Percentiles rank a stretch among this genome's conserved stretches.
Conservation (phyloP, 768 basidiomycete genomes). For the Galerina marginata region DNA sequence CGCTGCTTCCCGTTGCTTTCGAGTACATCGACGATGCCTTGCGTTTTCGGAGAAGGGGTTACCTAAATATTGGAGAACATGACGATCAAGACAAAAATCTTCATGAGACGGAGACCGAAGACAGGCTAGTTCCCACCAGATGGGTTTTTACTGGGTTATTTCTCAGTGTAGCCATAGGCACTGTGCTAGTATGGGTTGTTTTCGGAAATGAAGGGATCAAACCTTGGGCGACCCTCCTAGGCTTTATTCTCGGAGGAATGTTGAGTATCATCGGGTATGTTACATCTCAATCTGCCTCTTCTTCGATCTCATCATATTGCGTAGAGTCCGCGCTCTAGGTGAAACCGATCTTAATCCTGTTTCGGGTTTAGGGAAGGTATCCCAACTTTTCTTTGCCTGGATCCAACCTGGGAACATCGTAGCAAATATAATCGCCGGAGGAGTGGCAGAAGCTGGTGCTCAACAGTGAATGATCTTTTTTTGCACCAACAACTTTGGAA, state of each 20-base stretch:
- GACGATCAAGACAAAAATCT: conserved; percentile 39
- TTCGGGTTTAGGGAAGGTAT: conserved; percentile 93
- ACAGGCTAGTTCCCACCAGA: conserved; percentile 76
- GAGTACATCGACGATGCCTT: conserved; percentile 51
- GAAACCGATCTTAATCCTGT: conserved; percentile 96
- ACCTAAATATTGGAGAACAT: conserved; percentile 23
- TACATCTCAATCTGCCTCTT: background rate
- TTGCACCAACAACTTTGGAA: background rate
- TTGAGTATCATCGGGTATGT: conserved; percentile 82
- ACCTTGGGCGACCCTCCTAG: conserved; percentile 92
- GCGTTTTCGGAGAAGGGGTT: conserved; percentile 30
- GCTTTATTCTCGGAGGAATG: conserved; percentile 81
- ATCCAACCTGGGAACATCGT: conserved; percentile 94
- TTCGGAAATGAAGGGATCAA: conserved; percentile 93
- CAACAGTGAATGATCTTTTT: conserved; percentile 64
- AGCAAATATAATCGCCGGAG: conserved; percentile 97
- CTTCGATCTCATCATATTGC: background rate
- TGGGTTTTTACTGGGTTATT: conserved; percentile 81
- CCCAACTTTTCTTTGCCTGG: conserved; percentile 92
- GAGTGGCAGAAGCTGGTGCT: conserved; percentile 95
- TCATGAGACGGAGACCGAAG: conserved; percentile 76
- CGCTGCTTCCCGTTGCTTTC: conserved; percentile 75
- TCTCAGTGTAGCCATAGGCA: conserved; percentile 69
- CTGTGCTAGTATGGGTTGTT: conserved; percentile 82
- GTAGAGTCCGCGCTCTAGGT: conserved; percentile 89